Evolutionary conservation across 768 basidiomycete species (phyloP).

Genomic region (Suillus luteus): DNA sequence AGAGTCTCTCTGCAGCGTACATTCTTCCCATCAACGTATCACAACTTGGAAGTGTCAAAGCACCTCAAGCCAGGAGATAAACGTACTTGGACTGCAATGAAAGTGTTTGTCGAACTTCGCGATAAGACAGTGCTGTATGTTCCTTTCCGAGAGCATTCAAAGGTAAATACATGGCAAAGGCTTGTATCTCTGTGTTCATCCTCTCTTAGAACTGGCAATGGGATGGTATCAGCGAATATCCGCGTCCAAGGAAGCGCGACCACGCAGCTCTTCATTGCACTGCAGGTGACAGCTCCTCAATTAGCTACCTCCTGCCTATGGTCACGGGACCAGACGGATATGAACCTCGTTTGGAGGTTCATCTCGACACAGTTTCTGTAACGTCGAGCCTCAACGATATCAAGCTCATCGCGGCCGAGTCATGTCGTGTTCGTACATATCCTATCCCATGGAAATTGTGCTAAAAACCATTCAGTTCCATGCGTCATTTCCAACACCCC

Average conservation of each 20-base stretch:
- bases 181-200: background rate
- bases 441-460: conserved; percentile 4
- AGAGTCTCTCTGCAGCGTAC: conserved; percentile 76
- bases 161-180: conserved; percentile 45
- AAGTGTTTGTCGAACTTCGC: conserved; percentile 78
- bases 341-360: conserved; percentile 75
- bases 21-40: conserved; percentile 84
- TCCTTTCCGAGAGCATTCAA: conserved; percentile 92
- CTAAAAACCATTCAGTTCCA: conserved; percentile 48
- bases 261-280: conserved; percentile 71
- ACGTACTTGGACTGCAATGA: conserved; percentile 81
- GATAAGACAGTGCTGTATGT: conserved; percentile 77
- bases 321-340: conserved; percentile 74
- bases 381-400: conserved; percentile 90
- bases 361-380: conserved; percentile 76
- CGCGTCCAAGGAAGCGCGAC: conserved; percentile 58
- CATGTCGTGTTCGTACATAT: conserved; percentile 61
- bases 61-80: conserved; percentile 74
- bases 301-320: conserved; percentile 86
- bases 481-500: conserved; percentile 75
- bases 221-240: conserved; percentile 61
- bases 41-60: conserved; percentile 55
- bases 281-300: conserved; percentile 80
- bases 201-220: conserved; percentile 83
- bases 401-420: conserved; percentile 71